Percentiles rank a stretch among this genome's conserved stretches.
Conservation (phyloP, 129 eudicot genomes). For the Ambrosia artemisiifolia region DNA sequence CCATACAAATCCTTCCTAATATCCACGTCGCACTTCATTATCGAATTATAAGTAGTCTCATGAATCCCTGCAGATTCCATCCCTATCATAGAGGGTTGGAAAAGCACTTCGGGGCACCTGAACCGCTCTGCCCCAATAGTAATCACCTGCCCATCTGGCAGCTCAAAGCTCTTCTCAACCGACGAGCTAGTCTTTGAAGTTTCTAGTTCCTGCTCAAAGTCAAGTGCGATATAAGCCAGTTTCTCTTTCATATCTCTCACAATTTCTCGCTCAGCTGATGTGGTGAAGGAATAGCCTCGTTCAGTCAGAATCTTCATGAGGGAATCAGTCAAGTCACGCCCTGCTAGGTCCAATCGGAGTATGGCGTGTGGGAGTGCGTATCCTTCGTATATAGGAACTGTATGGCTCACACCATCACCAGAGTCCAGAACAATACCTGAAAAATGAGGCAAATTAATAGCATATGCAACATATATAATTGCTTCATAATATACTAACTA, state of each 20-base stretch:
- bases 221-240: constrained; percentile 57
- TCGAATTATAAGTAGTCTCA: constrained; percentile 61
- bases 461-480: neutral
- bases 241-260: constrained; percentile 69
- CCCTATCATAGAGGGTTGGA: constrained; percentile 71
- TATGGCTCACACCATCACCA: constrained; percentile 39
- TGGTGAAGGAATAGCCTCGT: constrained; percentile 34
- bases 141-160: constrained; percentile 70
- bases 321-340: constrained; percentile 36
- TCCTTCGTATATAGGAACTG: constrained; percentile 37
- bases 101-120: constrained; percentile 72
- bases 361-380: constrained; percentile 40
- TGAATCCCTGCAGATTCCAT: constrained; percentile 74
- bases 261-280: constrained; percentile 45
- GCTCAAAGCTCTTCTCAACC: constrained; percentile 60
- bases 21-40: constrained; percentile 65
- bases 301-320: constrained; percentile 36
- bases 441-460: neutral
- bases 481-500: neutral
- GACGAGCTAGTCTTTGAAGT: constrained; percentile 56
- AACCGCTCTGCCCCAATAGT: constrained; percentile 69
- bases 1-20: constrained; percentile 67
- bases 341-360: constrained; percentile 35
- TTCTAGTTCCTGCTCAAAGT: constrained; percentile 62
- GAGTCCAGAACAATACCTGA: constrained; percentile 38